Conservation (phyloP, 306 rosid species). For the Gillenia trifoliata region DNA sequence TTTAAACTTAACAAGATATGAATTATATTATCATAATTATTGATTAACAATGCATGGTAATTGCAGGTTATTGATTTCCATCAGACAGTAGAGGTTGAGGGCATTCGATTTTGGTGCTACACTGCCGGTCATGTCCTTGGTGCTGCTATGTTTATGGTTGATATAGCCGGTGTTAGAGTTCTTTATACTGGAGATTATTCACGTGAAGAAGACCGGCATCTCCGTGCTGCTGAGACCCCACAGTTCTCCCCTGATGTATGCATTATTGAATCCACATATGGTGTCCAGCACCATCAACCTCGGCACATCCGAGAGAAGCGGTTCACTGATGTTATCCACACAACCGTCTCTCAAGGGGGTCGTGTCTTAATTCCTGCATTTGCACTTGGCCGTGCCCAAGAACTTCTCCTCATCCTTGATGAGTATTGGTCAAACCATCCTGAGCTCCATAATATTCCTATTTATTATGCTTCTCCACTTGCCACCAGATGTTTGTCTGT, state of each 20-base stretch:
- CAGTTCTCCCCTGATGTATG: constrained; percentile 92
- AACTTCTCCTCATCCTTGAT: constrained; percentile 88
- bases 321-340: constrained; percentile 84
- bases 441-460: constrained; percentile 82
- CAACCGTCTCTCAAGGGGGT: constrained; percentile 89
- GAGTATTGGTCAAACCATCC: constrained; percentile 96
- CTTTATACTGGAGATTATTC: constrained; percentile 98
- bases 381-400: constrained; percentile 98
- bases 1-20: neutral
- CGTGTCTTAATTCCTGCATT: constrained; percentile 86
- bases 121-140: constrained; percentile 98
- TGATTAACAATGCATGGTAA: constrained; percentile 13
- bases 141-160: constrained; percentile 99
- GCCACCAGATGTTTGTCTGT: constrained; percentile 88
- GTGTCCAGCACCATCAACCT: constrained; percentile 97
- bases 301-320: constrained; percentile 79
- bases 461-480: constrained; percentile 95
- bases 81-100: constrained; percentile 87
- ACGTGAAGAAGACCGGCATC: constrained; percentile 96
- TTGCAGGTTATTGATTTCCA: constrained; percentile 94
- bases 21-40: constrained; percentile 1
- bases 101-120: constrained; percentile 96
- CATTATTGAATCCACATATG: constrained; percentile 91
- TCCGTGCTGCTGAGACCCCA: constrained; percentile 94
- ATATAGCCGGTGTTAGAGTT: constrained; percentile 87